Conservation (phyloP, 2,329 filamentous ascomycete species). For the Cercospora zeae-maydis region DNA sequence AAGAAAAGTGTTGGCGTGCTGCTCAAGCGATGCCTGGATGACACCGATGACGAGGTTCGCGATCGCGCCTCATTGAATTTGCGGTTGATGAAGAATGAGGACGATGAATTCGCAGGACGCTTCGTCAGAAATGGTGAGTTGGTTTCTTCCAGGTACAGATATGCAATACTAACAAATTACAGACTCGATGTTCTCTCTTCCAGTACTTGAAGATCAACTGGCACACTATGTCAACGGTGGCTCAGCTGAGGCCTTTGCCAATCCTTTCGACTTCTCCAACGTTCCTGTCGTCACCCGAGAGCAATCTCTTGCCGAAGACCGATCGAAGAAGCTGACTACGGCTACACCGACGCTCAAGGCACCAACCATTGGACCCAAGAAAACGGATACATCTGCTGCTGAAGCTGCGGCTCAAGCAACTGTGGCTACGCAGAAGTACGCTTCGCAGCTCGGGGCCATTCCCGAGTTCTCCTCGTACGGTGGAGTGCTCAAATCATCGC, state of each 20-base stretch:
- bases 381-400: conserved; percentile 66
- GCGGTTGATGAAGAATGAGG: conserved; percentile 77
- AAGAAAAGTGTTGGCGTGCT: conserved; percentile 93
- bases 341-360: conserved; percentile 92
- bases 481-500: conserved; percentile 84
- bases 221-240: conserved; percentile 96
- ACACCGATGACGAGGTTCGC: conserved; percentile 95
- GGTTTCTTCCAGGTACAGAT: neutral
- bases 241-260: conserved; percentile 77
- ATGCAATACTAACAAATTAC: conserved; percentile 25
- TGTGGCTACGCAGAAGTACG: conserved; percentile 81
- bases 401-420: conserved; percentile 69
- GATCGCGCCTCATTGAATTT: conserved; percentile 93
- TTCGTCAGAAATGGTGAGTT: conserved; percentile 87
- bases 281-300: conserved; percentile 93
- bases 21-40: conserved; percentile 88
- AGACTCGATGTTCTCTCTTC: conserved; percentile 94
- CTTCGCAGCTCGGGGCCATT: conserved; percentile 80
- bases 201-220: conserved; percentile 93
- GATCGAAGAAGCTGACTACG: conserved; percentile 93
- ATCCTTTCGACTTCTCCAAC: conserved; percentile 83
- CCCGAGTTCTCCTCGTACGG: conserved; percentile 91
- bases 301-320: conserved; percentile 91
- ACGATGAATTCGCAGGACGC: conserved; percentile 76
- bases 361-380: conserved; percentile 76